Evolutionary conservation across 2,329 filamentous ascomycete genomes (phyloP), one percentile per base, ranked within the genome.

Genomic region (Alternaria infectoria): DNA sequence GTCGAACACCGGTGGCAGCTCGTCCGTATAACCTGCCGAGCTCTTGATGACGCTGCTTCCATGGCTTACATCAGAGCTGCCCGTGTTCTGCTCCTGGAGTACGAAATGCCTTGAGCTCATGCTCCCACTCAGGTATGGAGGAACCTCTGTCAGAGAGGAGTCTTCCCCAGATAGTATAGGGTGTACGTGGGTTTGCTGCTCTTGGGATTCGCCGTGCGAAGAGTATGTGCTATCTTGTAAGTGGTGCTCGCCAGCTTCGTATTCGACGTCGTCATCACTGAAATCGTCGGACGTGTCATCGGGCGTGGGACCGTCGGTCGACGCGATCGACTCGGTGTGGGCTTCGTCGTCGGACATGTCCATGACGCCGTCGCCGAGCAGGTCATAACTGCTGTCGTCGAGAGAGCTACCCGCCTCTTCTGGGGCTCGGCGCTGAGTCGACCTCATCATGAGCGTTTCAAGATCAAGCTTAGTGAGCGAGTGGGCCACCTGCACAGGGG

Each of bases 311-410:
- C 61, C 73, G 54, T 78, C 76, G 25, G 75, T 76, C 2, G 77
- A 80, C 2, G 78, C 75, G 30, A 81, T 69, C 9, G 78, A 80
- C 44, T 74, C 77, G 21, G 79, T 80, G 19, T 77, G 74, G 47
- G 71, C 76, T 59, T 80, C 77, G 59, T 80, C 78, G 66, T 80
- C 77, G 2, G 78, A 80, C 9, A 70, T 65, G 26, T 75, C 73
- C 65, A 71, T 70, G 26, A 75, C 58, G 49, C 72, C 73, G 28
- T 77, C 76, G 50, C 71, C 69, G 43, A 79, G 72, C 23, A 70
- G 61, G 56, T 78, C 77, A 68, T 78, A 79, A n/a, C 70, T 69
- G 69, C 77, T 80, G 23, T 79, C 77, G 30, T 78, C 76, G 26
- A 79, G 70, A n/a, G 75, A 69, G 65, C 68, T 74, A 51, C 56